A percentile compares a stretch with the other conserved stretches of the same genome.
These are phyloP conservation scores for Ceratocystis diversiconidia DNA, from an alignment of 2,329 filamentous ascomycete genomes.

Conservation along the genomic window DNA sequence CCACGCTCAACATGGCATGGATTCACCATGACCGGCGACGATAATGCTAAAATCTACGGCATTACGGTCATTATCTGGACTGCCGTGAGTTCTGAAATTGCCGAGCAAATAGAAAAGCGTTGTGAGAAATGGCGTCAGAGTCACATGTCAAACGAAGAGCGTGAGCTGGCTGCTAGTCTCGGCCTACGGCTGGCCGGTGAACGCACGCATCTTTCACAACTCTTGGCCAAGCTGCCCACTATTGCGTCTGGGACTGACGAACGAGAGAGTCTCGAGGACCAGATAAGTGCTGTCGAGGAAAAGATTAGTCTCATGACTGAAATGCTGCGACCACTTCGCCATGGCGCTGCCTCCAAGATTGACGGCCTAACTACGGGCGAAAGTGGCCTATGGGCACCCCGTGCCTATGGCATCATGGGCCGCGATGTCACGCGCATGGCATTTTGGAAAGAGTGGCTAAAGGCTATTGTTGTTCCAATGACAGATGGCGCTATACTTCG, in stretches of 20 bases:
- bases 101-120: slow-evolving; percentile 66
- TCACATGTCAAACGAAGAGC: slow-evolving; percentile 81
- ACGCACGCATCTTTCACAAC: slow-evolving; percentile 74
- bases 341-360: slow-evolving; percentile 92
- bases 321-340: slow-evolving; percentile 77
- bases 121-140: slow-evolving; percentile 75
- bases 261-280: slow-evolving; percentile 75
- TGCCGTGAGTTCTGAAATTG: slow-evolving; percentile 65
- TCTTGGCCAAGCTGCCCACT: slow-evolving; percentile 69
- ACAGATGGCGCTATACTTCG: slow-evolving; percentile 70
- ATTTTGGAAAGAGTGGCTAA: slow-evolving; percentile 98
- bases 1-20: slow-evolving; percentile 97
- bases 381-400: slow-evolving; percentile 87
- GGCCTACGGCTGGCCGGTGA: slow-evolving; percentile 78
- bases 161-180: slow-evolving; percentile 81
- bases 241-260: slow-evolving; percentile 67
- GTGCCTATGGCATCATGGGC: slow-evolving; percentile 84
- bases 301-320: slow-evolving; percentile 97
- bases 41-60: slow-evolving; percentile 83
- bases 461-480: slow-evolving; percentile 90
- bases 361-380: slow-evolving; percentile 91
- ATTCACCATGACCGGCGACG: slow-evolving; percentile 91
- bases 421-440: slow-evolving; percentile 67
- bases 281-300: slow-evolving; percentile 91
- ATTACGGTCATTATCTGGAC: slow-evolving; percentile 90